Conservation (phyloP, 306 rosid species). For the Alnus rubra region DNA sequence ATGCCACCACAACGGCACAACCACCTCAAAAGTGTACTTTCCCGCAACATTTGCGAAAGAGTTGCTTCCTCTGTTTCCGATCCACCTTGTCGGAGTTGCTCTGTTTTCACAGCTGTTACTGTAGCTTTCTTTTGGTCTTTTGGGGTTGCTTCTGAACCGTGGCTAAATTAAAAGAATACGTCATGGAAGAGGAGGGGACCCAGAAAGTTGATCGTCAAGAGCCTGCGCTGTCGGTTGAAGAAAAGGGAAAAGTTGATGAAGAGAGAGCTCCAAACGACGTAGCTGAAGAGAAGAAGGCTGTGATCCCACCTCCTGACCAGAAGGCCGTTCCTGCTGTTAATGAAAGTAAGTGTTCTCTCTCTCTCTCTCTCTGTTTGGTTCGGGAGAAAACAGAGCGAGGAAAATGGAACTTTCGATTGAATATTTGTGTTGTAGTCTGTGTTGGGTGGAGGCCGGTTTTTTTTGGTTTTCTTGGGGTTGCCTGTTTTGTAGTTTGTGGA, state of each 20-base stretch:
- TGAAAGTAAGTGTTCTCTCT: slow-evolving; percentile 37
- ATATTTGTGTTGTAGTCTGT: neutral
- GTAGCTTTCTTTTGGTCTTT: neutral
- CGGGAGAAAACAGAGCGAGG: neutral
- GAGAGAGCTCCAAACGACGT: slow-evolving; percentile 23
- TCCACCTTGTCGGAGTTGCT: neutral
- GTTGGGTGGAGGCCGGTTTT: neutral
- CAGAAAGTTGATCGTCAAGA: slow-evolving; percentile 30
- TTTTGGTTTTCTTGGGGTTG: neutral
- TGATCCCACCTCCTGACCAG: slow-evolving; percentile 24
- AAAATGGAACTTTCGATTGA: neutral
- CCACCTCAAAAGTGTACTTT: neutral
- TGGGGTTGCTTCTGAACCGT: slow-evolving; percentile 5
- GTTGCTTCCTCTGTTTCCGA: neutral
- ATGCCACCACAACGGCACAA: neutral
- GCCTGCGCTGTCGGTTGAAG: slow-evolving; percentile 1
- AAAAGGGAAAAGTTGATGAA: slow-evolving; percentile 12
- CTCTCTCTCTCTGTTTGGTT: slow-evolving; percentile 3
- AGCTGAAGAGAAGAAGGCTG: slow-evolving; percentile 18
- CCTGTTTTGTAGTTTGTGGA: neutral
- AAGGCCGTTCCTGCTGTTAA: slow-evolving; percentile 23
- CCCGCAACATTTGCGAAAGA: neutral
- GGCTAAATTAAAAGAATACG: slow-evolving; percentile 40
- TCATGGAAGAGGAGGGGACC: slow-evolving; percentile 57
- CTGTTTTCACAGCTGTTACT: neutral